phyloP scores from a whole-genome alignment of 306 rosid species.

The Aeschynomene evenia region DNA sequence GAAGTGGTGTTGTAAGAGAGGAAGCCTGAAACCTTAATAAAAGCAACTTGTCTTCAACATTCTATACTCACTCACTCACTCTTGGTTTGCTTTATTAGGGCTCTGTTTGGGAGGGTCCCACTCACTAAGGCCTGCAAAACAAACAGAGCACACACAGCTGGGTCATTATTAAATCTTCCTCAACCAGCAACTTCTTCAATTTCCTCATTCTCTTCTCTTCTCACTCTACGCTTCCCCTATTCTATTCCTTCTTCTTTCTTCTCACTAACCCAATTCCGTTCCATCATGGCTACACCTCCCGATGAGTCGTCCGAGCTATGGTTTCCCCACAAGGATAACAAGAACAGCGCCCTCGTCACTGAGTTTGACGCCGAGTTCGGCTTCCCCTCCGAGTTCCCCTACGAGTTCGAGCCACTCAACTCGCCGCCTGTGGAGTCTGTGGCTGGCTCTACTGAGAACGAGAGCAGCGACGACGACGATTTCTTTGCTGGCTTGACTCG shows the following conservation, averaged over 20 bases:
- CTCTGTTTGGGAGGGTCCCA: slow-evolving; percentile 43
- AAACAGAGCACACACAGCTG: slow-evolving; percentile 43
- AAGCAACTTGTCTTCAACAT: slow-evolving; percentile 73
- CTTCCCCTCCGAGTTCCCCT: slow-evolving; percentile 78
- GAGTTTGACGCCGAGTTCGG: not conserved
- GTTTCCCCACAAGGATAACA: slow-evolving; percentile 28
- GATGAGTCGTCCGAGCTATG: slow-evolving; percentile 41
- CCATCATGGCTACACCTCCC: slow-evolving; percentile 41
- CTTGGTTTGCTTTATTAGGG: not conserved
- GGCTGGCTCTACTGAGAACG: slow-evolving; percentile 50
- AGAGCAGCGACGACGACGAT: slow-evolving; percentile 70
- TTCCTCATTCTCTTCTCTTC: not conserved
- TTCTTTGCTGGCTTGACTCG: slow-evolving; percentile 71
- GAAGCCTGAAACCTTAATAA: slow-evolving; percentile 81
- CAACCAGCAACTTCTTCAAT: slow-evolving; percentile 42
- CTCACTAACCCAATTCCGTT: too few relatives aligned
- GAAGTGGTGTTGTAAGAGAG: slow-evolving; percentile 46
- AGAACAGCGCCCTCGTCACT: not conserved
- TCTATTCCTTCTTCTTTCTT: not conserved
- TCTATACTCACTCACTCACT: slow-evolving; percentile 33
- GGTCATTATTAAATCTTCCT: slow-evolving; percentile 60
- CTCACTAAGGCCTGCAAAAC: slow-evolving; percentile 42
- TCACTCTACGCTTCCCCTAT: not conserved
- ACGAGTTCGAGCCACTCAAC: slow-evolving; percentile 52
- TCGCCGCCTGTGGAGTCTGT: slow-evolving; percentile 53